Conservation (phyloP, 2,329 filamentous ascomycete genomes). For the Monosporascus sp. region DNA sequence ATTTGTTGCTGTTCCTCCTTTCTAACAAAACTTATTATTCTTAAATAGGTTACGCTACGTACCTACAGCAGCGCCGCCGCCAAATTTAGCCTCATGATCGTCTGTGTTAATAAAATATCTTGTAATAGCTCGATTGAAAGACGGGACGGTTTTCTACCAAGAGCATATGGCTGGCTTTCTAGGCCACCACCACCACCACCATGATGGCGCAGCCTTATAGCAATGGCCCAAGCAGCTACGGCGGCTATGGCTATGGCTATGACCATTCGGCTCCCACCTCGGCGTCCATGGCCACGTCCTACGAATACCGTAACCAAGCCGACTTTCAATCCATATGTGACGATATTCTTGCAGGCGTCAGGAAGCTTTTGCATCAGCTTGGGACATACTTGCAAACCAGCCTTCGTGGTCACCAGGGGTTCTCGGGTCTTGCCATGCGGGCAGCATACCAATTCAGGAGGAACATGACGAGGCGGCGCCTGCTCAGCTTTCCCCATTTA, state of each 20-base stretch:
- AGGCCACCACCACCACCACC: conserved; percentile 9
- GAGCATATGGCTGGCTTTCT: conserved; percentile 19
- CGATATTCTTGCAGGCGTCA: conserved; percentile 27
- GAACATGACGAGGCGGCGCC: conserved; percentile 45
- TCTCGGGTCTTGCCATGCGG: conserved; percentile 24
- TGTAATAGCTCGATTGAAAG: no score
- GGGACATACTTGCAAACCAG: conserved; percentile 32
- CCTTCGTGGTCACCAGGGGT: conserved; percentile 35
- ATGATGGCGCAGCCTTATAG: conserved; percentile 35
- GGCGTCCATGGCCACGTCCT: conserved; percentile 7
- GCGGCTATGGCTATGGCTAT: conserved; percentile 14
- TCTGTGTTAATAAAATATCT: no score
- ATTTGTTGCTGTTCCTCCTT: no score
- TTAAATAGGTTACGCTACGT: no score
- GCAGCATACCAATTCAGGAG: conserved; percentile 29
- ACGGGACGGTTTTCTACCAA: no score
- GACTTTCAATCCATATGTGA: conserved; percentile 32
- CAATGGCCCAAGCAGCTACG: conserved; percentile 11
- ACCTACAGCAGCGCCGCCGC: no score
- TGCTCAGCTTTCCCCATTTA: conserved; percentile 60
- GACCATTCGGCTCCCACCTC: conserved; percentile 9
- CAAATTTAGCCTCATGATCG: no score
- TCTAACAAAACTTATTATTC: no score
- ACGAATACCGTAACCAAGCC: conserved; percentile 18
- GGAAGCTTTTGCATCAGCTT: conserved; percentile 25